Evolutionary conservation across 495 filamentous ascomycete species (phyloP).

Genomic region (Aspergillus saccharolyticus): DNA sequence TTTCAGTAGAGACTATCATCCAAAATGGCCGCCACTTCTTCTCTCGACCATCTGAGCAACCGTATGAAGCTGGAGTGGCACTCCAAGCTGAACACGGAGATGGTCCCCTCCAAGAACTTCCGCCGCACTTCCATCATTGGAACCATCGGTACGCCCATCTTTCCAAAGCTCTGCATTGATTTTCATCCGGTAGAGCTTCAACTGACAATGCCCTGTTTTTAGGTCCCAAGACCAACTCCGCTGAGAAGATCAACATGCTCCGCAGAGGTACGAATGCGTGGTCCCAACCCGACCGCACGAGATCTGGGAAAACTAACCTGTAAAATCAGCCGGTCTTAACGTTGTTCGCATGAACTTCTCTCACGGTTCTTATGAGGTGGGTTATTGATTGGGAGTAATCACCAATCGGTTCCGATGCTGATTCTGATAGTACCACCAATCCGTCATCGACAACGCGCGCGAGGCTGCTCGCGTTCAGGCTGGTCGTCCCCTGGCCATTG

Average conservation of each 20-base stretch:
- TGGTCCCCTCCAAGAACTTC: conserved; percentile 76
- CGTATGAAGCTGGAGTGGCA: conserved; percentile 90
- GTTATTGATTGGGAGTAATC: conserved; percentile 21
- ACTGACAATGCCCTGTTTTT: conserved; percentile 12
- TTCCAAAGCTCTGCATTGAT: background rate
- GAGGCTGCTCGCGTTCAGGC: conserved; percentile 67
- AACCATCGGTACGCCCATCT: conserved; percentile 71
- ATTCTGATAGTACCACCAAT: conserved; percentile 70
- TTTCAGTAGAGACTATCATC: conserved; percentile 18
- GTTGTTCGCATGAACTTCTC: conserved; percentile 99
- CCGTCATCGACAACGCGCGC: conserved; percentile 90
- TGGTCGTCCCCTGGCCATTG: conserved; percentile 91
- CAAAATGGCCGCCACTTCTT: conserved; percentile 47
- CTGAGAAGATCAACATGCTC: conserved; percentile 90
- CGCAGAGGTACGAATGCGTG: conserved; percentile 52
- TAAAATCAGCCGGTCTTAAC: conserved; percentile 74
- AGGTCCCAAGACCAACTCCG: conserved; percentile 97
- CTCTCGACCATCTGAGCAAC: conserved; percentile 77
- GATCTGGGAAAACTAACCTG: conserved; percentile 18
- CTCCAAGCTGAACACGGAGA: conserved; percentile 72
- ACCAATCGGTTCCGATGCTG: background rate
- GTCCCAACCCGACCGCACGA: background rate
- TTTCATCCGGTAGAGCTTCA: background rate
- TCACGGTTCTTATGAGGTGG: conserved; percentile 86
- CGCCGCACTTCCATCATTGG: conserved; percentile 97